Evolutionary conservation across 305 asterid species (phyloP).

Genomic region (Fraxinus xanthoxyloides): DNA sequence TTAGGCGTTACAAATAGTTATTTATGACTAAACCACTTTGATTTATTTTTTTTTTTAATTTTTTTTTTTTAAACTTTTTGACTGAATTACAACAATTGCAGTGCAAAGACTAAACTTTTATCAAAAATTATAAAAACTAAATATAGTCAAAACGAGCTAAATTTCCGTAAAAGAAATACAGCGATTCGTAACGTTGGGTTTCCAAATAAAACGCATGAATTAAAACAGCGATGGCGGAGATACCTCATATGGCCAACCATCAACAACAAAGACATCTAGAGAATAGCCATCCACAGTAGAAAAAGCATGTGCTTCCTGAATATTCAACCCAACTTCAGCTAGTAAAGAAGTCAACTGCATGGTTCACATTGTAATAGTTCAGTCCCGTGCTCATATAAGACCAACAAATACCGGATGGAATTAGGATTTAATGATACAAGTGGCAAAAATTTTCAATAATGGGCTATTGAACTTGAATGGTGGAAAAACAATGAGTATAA

Average conservation of each 20-base stretch:
- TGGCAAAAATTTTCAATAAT: too few relatives aligned
- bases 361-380: slow-evolving; percentile 27
- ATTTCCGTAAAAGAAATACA: not conserved
- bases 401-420: too few relatives aligned
- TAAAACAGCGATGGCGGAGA: slow-evolving; percentile 14
- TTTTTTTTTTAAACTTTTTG: too few relatives aligned
- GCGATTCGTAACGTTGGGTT: not conserved
- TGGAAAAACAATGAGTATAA: too few relatives aligned
- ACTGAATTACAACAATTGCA: not conserved
- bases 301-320: slow-evolving; percentile 97
- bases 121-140: not conserved
- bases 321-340: slow-evolving; percentile 88
- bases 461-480: too few relatives aligned
- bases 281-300: slow-evolving; percentile 93
- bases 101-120: not conserved
- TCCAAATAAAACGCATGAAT: not conserved
- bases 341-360: slow-evolving; percentile 89
- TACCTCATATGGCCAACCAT: slow-evolving; percentile 97
- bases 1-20: not conserved
- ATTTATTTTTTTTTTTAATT: too few relatives aligned
- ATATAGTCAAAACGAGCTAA: not conserved
- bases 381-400: slow-evolving; percentile 2
- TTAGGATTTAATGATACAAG: too few relatives aligned
- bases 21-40: not conserved
- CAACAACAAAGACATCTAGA: slow-evolving; percentile 93